Conservation (phyloP, 768 basidiomycete species). For the Mycena pura region DNA sequence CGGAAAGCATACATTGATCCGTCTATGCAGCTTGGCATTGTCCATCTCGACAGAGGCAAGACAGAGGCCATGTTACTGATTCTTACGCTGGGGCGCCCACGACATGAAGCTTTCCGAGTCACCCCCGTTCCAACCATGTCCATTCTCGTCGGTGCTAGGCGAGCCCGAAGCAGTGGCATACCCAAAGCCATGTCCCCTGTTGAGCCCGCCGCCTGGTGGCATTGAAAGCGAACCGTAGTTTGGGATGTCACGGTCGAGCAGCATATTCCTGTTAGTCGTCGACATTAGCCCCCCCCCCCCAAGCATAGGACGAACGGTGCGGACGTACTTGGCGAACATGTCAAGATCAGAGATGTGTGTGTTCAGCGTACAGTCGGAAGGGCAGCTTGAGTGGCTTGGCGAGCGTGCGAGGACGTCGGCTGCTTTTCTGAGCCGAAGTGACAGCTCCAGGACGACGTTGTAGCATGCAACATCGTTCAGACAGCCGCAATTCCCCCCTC, state of each 20-base stretch:
- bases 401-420: constrained; percentile 19
- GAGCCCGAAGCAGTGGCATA: not conserved
- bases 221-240: constrained; percentile 8
- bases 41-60: too few species aligned
- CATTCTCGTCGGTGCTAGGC: not conserved
- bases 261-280: constrained; percentile 1
- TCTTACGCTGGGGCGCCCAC: constrained; percentile 1
- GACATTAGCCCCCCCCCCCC: constrained; percentile 2
- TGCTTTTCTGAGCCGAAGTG: constrained; percentile 18
- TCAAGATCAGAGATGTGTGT: constrained; percentile 19
- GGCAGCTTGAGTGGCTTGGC: constrained; percentile 11
- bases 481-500: constrained; percentile 14
- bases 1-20: too few species aligned
- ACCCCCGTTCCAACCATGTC: not conserved
- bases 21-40: not conserved
- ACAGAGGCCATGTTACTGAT: not conserved
- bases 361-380: constrained; percentile 17
- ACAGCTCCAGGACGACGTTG: constrained; percentile 18
- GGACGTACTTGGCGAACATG: constrained; percentile 17
- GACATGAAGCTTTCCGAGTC: constrained; percentile 14
- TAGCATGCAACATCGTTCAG: constrained; percentile 16
- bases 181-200: not conserved
- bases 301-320: not conserved
- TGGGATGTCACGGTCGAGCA: constrained; percentile 19
- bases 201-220: not conserved